Evolutionary conservation across 1,139 yeast genomes (phyloP).

Genomic region (Yamadazyma blattariae): DNA sequence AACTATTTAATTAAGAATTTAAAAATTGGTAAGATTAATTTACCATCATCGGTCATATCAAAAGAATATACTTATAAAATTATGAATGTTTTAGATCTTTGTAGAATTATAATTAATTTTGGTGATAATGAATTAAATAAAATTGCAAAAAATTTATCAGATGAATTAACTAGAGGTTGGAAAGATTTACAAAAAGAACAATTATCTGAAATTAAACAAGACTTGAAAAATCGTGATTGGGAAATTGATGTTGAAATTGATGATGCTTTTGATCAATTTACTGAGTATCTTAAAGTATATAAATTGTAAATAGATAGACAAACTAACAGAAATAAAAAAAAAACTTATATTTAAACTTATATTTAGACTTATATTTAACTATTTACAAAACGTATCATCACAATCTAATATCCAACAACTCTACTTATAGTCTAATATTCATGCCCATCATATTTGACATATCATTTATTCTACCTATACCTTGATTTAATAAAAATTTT

Average conservation of each 20-base stretch:
- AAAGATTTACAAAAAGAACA: constrained; percentile 15
- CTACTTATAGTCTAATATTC: constrained; percentile 10
- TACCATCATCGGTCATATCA: constrained; percentile 2
- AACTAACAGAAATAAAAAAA: too few species aligned
- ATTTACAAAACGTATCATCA: too few species aligned
- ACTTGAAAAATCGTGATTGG: constrained; percentile 1
- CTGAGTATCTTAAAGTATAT: too few species aligned
- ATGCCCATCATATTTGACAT: constrained; percentile 25
- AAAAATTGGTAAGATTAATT: constrained; percentile 22
- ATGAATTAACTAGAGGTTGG: constrained; percentile 10
- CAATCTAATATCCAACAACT: too few species aligned
- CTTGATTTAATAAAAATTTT: constrained; percentile 36
- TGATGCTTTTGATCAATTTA: constrained; percentile 11
- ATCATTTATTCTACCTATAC: constrained; percentile 27
- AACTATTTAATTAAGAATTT: constrained; percentile 32
- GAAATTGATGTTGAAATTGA: constrained; percentile 12
- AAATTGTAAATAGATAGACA: too few species aligned
- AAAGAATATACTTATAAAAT: constrained; percentile 24
- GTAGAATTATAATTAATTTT: constrained; percentile 7
- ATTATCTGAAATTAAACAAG: constrained; percentile 13
- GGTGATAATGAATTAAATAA: constrained; percentile 7
- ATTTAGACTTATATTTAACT: too few species aligned
- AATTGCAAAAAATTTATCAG: constrained; percentile 11
- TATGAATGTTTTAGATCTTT: constrained; percentile 23
- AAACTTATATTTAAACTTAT: too few species aligned